These are phyloP conservation scores for Thielaviopsis ethacetica DNA, from an alignment of 2,329 filamentous ascomycete species.

Conservation along the genomic window DNA sequence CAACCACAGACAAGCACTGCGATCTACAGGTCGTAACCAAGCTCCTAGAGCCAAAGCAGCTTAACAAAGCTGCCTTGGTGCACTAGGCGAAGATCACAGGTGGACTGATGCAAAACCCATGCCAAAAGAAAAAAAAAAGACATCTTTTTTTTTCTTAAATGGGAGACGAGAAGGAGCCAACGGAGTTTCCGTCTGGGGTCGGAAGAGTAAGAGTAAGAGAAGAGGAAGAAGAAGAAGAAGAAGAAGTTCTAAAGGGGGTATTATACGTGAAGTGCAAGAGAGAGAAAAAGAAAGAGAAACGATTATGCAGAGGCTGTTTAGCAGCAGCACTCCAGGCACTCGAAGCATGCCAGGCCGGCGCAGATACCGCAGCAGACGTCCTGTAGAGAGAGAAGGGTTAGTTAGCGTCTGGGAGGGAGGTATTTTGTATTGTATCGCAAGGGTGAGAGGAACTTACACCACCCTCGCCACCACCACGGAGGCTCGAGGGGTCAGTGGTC, in stretches of 20 bases:
- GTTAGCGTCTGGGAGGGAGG: not conserved
- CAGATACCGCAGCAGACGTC: slow-evolving; percentile 25
- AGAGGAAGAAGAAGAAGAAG: not conserved
- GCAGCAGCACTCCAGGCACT: slow-evolving; percentile 20
- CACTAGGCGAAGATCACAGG: too few species aligned
- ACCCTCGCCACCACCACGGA: slow-evolving; percentile 5
- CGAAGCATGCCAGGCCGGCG: slow-evolving; percentile 24
- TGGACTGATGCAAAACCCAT: too few species aligned
- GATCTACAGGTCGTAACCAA: too few species aligned
- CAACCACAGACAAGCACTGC: too few species aligned
- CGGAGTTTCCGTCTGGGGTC: too few species aligned
- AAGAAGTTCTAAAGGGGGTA: not conserved
- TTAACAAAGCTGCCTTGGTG: too few species aligned
- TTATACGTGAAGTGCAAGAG: not conserved
- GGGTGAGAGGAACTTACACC: slow-evolving; percentile 1
- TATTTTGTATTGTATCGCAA: not conserved
- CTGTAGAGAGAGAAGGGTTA: slow-evolving; percentile 13
- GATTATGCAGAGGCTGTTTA: slow-evolving; percentile 5
- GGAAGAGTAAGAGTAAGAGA: not conserved
- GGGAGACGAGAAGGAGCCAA: too few species aligned
- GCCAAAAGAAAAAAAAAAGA: too few species aligned
- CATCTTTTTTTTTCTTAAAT: too few species aligned
- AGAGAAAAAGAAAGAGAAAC: not conserved
- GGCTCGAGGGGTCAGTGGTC: not conserved
- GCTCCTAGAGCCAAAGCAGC: too few species aligned